These are phyloP conservation scores for Tulasnella sp. DNA, from an alignment of 768 basidiomycete genomes.

Conservation along the genomic window DNA sequence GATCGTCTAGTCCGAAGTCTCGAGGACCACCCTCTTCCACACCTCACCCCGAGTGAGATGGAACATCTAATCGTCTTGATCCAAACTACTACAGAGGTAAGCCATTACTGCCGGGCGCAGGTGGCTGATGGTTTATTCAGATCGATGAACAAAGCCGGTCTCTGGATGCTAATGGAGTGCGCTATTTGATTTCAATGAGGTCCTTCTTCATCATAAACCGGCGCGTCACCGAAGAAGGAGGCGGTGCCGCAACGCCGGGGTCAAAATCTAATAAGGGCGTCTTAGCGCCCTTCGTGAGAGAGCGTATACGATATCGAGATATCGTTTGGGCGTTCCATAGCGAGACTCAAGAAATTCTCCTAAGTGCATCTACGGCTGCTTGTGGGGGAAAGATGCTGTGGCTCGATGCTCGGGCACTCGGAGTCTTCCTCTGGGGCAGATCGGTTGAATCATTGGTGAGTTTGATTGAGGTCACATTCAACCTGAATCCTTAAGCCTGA, in stretches of 20 bases:
- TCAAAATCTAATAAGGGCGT: conserved; percentile 21
- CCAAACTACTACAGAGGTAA: conserved; percentile 83
- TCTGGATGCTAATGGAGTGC: conserved; percentile 87
- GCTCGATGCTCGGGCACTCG: conserved; percentile 84
- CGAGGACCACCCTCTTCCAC: conserved; percentile 65
- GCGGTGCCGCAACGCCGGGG: background rate
- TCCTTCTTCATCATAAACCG: conserved; percentile 85
- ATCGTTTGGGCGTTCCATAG: conserved; percentile 98
- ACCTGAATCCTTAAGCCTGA: background rate
- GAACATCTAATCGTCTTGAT: conserved; percentile 82
- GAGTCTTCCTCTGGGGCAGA: conserved; percentile 85
- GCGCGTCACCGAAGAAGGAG: conserved; percentile 43
- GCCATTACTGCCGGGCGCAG: conserved; percentile 33
- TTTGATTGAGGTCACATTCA: background rate
- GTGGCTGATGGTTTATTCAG: conserved; percentile 48
- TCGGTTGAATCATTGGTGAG: conserved; percentile 75
- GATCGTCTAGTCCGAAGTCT: conserved; percentile 64
- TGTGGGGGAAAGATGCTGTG: conserved; percentile 88
- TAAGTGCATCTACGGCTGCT: conserved; percentile 68
- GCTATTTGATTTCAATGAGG: conserved; percentile 91
- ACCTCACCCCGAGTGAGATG: conserved; percentile 77
- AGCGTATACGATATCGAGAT: conserved; percentile 87
- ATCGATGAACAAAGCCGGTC: conserved; percentile 90
- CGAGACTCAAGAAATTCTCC: conserved; percentile 84
- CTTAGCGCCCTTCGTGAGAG: conserved; percentile 46